These are phyloP conservation scores for Mycena latifolia DNA, from an alignment of 768 basidiomycete genomes.

Conservation along the genomic window DNA sequence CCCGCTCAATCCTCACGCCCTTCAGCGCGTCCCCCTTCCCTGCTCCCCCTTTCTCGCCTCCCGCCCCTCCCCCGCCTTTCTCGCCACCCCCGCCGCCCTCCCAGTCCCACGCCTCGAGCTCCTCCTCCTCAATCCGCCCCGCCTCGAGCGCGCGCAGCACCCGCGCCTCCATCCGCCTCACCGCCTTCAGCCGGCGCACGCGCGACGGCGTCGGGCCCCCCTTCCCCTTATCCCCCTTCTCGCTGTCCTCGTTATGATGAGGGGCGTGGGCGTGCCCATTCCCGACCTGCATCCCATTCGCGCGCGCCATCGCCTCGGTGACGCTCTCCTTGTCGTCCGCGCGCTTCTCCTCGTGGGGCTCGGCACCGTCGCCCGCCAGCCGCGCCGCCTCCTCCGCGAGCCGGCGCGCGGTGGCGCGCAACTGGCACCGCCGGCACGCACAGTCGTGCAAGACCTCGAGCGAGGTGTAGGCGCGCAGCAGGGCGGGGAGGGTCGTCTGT, in stretches of 20 bases:
- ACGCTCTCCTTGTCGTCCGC: background rate
- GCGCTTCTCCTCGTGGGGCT: background rate
- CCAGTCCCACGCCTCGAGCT: constrained; percentile 37
- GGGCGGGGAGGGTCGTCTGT: constrained; percentile 26
- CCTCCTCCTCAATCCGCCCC: constrained; percentile 85
- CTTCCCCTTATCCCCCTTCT: background rate
- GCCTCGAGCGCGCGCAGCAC: constrained; percentile 77
- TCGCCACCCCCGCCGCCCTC: too few species aligned
- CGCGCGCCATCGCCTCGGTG: background rate
- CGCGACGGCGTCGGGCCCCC: constrained; percentile 68
- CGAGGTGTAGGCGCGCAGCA: constrained; percentile 86
- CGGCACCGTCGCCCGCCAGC: constrained; percentile 55
- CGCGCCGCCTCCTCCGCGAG: constrained; percentile 73
- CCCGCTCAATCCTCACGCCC: constrained; percentile 84
- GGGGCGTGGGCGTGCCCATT: background rate
- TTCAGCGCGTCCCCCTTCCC: constrained; percentile 58
- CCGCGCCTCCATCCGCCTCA: constrained; percentile 70
- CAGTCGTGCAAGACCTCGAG: constrained; percentile 93
- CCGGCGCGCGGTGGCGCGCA: constrained; percentile 79
- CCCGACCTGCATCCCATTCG: background rate
- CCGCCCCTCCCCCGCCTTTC: background rate
- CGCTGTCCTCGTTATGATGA: too few species aligned
- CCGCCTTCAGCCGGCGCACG: constrained; percentile 82
- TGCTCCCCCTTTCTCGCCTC: background rate
- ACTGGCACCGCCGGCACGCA: constrained; percentile 91